Evolutionary conservation across 225 moss, liverwort and hornwort species (phyloP).

Genomic region (Bryoerythrophyllum caledonicum): DNA sequence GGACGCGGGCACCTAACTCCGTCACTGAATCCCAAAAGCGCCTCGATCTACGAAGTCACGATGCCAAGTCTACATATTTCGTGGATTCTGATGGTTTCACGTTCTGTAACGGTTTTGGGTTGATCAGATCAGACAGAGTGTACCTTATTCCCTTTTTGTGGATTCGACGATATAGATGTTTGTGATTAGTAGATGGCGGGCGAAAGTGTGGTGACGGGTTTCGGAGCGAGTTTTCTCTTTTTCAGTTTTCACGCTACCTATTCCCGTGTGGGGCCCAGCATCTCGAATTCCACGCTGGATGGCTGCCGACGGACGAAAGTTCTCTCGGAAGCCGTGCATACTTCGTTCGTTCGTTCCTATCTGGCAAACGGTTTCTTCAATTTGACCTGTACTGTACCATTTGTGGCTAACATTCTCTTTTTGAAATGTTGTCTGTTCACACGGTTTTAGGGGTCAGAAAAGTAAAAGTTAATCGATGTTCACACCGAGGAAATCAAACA

Average conservation of each 20-base stretch:
- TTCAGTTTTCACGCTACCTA: slow-evolving; percentile 14
- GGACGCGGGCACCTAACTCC: neutral
- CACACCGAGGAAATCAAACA: too few species aligned
- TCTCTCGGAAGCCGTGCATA: neutral
- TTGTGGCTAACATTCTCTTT: neutral
- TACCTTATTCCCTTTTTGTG: too few species aligned
- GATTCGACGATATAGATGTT: too few species aligned
- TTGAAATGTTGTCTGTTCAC: neutral
- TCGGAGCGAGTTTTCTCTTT: neutral
- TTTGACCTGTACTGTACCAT: neutral
- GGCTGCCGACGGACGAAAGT: neutral
- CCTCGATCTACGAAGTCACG: neutral
- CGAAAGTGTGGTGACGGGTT: neutral
- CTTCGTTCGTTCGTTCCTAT: neutral
- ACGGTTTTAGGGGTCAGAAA: neutral
- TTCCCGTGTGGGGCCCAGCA: neutral
- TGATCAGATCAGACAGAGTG: too few species aligned
- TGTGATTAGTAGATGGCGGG: too few species aligned
- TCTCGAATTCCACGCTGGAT: neutral
- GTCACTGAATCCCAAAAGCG: neutral
- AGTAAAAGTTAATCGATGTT: too few species aligned
- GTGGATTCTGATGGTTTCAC: too few species aligned
- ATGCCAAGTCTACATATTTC: too few species aligned
- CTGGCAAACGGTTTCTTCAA: neutral
- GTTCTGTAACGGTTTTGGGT: neutral